phyloP scores from a whole-genome alignment of 148 eudicot species.

The Rhododendron griersonianum region DNA sequence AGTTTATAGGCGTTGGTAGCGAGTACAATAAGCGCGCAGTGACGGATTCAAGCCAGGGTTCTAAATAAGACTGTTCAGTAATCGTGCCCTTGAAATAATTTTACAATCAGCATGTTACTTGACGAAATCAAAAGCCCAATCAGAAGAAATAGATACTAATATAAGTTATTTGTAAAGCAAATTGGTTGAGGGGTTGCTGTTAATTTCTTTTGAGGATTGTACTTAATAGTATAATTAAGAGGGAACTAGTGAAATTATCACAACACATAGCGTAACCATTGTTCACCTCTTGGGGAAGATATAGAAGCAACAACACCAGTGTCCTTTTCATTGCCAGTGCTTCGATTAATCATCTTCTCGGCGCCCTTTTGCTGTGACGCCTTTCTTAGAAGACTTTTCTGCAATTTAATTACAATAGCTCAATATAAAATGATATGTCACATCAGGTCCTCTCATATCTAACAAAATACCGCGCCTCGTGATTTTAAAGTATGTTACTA shows the following conservation, averaged over 20 bases:
- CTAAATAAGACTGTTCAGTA: too few relatives aligned
- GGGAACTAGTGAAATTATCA: neutral
- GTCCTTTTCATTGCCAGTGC: constrained; percentile 26
- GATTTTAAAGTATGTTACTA: neutral
- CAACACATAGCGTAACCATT: neutral
- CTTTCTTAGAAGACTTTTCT: constrained; percentile 58
- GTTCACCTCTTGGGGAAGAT: constrained; percentile 57
- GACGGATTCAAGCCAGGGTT: neutral
- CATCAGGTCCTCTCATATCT: neutral
- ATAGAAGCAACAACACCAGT: constrained; percentile 12
- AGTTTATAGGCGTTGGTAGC: neutral
- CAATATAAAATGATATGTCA: neutral
- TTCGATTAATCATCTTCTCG: constrained; percentile 30
- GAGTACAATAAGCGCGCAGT: neutral
- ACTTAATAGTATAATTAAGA: neutral
- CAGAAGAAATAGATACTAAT: too few relatives aligned
- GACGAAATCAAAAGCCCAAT: too few relatives aligned
- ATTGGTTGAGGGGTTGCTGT: neutral
- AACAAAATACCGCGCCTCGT: neutral
- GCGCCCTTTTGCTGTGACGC: constrained; percentile 29
- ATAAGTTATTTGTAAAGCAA: neutral
- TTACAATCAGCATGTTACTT: neutral
- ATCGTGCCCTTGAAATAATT: neutral
- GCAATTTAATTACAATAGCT: constrained; percentile 17
- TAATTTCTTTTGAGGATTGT: neutral